Base-by-base conservation (phyloP, 371 early-diverging fungal genomes). In the Mortierella sp. region DNA sequence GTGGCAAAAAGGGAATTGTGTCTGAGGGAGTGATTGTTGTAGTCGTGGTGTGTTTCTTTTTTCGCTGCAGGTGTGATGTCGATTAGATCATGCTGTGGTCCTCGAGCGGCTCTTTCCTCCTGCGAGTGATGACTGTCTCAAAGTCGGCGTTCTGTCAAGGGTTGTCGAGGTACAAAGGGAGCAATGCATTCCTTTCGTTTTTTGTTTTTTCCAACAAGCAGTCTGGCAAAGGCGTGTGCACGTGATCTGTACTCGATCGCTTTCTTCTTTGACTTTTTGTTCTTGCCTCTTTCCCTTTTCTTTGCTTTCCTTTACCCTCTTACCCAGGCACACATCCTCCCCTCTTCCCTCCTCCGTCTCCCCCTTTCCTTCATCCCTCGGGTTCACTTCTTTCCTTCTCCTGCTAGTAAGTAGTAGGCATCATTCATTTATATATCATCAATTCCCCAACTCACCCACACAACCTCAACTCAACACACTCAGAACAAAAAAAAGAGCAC, bases 391-490 rank as follows among this genome's bases (percentile, higher is more conserved):
- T 53, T 29, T 69, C 55, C 39, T 34, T 37, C 61, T 61, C 61
- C 61, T 34, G 61, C 39, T 61, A 61, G 61, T 61, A 61, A 61
- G 61, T 61, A 61, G 61, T n/a, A n/a, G n/a, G n/a, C n/a, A n/a
- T n/a, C n/a, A 19, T 7, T 50, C 8, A 4, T 11, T 37, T 5
- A 4, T 19, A 37, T 39, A 39, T 40, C 50, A 34, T 48, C 6
- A 22, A 44, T 68, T 39, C 9, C 45, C 1, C 58, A 16, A 19
- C 19, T 31, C 13, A 2, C 31, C 16, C 7, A 22, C n/a, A n/a
- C n/a, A n/a, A n/a, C n/a, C n/a, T n/a, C n/a, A n/a, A n/a, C n/a
- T n/a, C n/a, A n/a, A n/a, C n/a, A n/a, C n/a, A n/a, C n/a, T 37
- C 61, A 19, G 19, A 61, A 61, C 7, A 48, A 16, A 47, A 53